Percentiles rank a stretch among this genome's conserved stretches.
phyloP scores from a whole-genome alignment of 1,139 yeast species.

The Sugiyamaella pinicola region DNA sequence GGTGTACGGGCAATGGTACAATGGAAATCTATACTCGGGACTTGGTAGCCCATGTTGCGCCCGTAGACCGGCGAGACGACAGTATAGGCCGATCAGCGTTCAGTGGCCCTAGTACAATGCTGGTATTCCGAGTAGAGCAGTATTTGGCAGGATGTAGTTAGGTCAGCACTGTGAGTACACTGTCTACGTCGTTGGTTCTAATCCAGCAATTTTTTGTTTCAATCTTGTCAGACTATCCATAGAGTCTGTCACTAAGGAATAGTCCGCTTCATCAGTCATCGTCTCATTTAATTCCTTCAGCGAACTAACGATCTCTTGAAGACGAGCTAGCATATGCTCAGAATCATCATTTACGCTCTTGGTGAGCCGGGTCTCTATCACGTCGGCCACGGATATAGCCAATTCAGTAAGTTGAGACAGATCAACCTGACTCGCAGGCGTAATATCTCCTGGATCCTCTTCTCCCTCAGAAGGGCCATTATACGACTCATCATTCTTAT shows the following conservation, averaged over 20 bases:
- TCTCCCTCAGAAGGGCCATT: neutral
- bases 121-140: too few relatives aligned
- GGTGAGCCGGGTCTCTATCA: constrained; percentile 12
- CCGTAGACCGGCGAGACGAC: constrained; percentile 41
- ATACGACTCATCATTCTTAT: neutral
- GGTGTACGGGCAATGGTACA: constrained; percentile 83
- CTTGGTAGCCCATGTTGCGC: constrained; percentile 55
- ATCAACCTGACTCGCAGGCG: constrained; percentile 17
- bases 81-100: constrained; percentile 75
- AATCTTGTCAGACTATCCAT: neutral
- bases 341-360: neutral
- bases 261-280: neutral
- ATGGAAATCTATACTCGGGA: constrained; percentile 91
- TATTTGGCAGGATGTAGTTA: too few relatives aligned
- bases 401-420: constrained; percentile 7
- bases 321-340: neutral
- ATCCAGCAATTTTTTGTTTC: too few relatives aligned
- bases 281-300: constrained; percentile 7
- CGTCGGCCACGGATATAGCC: constrained; percentile 11
- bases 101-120: constrained; percentile 71
- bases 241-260: neutral
- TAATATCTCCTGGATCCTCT: neutral
- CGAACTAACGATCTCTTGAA: constrained; percentile 9
- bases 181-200: neutral
- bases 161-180: too few relatives aligned